Base-by-base conservation (phyloP, 495 filamentous ascomycete genomes). In the Umbilicaria muhlenbergii region DNA sequence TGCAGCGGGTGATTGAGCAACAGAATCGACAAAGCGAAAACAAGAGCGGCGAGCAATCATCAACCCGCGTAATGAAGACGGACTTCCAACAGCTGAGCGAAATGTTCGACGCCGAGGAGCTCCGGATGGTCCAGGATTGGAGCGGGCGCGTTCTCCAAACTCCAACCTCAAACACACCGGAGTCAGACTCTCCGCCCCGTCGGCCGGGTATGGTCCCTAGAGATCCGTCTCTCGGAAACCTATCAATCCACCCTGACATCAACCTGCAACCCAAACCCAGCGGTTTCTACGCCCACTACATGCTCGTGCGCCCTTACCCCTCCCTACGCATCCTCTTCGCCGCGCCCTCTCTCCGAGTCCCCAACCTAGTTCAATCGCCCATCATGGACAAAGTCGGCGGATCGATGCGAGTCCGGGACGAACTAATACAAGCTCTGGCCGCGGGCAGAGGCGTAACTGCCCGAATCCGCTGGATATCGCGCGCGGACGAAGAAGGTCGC, bases 311-410 rank as follows among this genome's bases (percentile, higher is more conserved):
- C n/a, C 77, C 75, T 6, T 65, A 70, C 40, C 77, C 75, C 8
- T 78, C 75, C 18, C 68, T 80, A 11, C 70, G 75, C 19, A 73
- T 81, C 39, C 60, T 80, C 13, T 81, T 81, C 59, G 72, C 74
- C 16, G 80, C 75, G 1, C 77, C 77, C 1, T 73, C 75, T 5
- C 64, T 80, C 34, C 69, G 75, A 35, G 69, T 77, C 28, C 77
- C 77, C 0, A 74, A 75, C 5, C 74, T 80, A 41, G 59, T 81
- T 3, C 75, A 80, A 47, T 75, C 77, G 0, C 70, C 70, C 33
- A 76, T 81, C 53, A 59, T 81, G 12, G 58, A 68, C 33, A 70
- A 70, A 24, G 74, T 80, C 38, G 75, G 75, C 33, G 69, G 73
- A 19, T 62, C 65, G 18, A 43, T 52, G 0, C 60, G 68, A 24